Evolutionary conservation across 2,329 filamentous ascomycete genomes (phyloP).

Genomic region (Didymella pomorum): DNA sequence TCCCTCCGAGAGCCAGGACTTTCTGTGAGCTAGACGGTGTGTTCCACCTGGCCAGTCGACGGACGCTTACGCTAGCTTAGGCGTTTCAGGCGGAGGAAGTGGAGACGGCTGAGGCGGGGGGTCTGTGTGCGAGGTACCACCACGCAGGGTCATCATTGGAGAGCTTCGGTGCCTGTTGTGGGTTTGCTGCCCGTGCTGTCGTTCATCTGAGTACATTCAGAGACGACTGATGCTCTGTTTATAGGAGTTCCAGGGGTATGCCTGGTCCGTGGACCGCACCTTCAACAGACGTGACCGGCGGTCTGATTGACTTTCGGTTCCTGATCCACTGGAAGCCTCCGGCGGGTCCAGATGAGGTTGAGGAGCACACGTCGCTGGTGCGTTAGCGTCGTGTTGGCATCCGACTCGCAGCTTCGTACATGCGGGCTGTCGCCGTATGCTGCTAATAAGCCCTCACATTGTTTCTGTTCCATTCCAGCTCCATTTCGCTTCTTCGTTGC

Average conservation of each 20-base stretch:
- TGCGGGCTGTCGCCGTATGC: conserved; percentile 30
- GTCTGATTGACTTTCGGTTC: conserved; percentile 24
- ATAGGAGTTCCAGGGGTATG: conserved; percentile 10
- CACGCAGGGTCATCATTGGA: conserved; percentile 30
- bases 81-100: conserved; percentile 16
- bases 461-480: conserved; percentile 20
- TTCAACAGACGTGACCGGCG: conserved; percentile 12
- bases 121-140: conserved; percentile 23
- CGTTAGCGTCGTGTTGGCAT: conserved; percentile 31
- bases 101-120: conserved; percentile 27
- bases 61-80: background rate
- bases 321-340: conserved; percentile 23
- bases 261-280: conserved; percentile 8
- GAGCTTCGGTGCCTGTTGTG: conserved; percentile 8
- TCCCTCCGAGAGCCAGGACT: background rate
- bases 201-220: conserved; percentile 7
- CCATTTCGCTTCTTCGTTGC: conserved; percentile 11
- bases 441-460: conserved; percentile 25
- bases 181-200: conserved; percentile 9
- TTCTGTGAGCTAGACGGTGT: conserved; percentile 28
- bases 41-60: conserved; percentile 25
- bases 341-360: conserved; percentile 24
- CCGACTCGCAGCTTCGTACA: conserved; percentile 20
- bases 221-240: conserved; percentile 12
- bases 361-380: conserved; percentile 26